Evolutionary conservation across 768 basidiomycete species (phyloP), one percentile per base, ranked within the genome.

Genomic region (Suillus lakei): DNA sequence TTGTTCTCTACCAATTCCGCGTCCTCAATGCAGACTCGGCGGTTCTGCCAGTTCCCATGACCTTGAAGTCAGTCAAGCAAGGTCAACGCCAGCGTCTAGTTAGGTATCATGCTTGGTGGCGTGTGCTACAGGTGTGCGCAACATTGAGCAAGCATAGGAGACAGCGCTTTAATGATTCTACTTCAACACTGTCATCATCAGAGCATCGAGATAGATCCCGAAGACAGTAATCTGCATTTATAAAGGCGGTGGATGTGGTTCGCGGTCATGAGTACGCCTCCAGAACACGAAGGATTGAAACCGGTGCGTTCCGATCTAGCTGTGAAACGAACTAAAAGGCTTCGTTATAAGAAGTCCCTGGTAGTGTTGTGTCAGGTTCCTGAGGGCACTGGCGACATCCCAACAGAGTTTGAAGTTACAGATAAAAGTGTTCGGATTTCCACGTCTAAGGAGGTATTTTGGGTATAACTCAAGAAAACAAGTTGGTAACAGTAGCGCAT

Each of bases 401-500:
- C 53, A 34, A 34, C 32, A n/a, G 1, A 10, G 12, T 21, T 34
- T 32, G 32, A 6, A 54, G 32, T 54, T n/a, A 32, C 10, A 34
- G 12, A 32, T 10, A 34, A 54, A 54, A 59, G 9, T 15, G 39
- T 28, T 30, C 26, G 18, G 16, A 41, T 59, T 59, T 59, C 58
- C 6, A 41, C 21, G 18, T 59, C 58, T 59, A 59, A 28, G 56
- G 12, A 41, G 58, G 58, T 59, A 59, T 59, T 59, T 39, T 59
- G 56, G 48, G 38, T 46, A 46, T 51, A 30, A 38, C 18, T 74
- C 61, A 74, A 51, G 68, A 69, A 41, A 91, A 77, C 28, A 90
- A 71, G 61, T 82, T 80, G 58, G 78, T 75, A 51, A 96, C 83
- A 28, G 84, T 86, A 13, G 72, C 74, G 65, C 82, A 83, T 23